Evolutionary conservation across 1,284 basidiomycete species (phyloP).

Genomic region (Ustilago hordei): DNA sequence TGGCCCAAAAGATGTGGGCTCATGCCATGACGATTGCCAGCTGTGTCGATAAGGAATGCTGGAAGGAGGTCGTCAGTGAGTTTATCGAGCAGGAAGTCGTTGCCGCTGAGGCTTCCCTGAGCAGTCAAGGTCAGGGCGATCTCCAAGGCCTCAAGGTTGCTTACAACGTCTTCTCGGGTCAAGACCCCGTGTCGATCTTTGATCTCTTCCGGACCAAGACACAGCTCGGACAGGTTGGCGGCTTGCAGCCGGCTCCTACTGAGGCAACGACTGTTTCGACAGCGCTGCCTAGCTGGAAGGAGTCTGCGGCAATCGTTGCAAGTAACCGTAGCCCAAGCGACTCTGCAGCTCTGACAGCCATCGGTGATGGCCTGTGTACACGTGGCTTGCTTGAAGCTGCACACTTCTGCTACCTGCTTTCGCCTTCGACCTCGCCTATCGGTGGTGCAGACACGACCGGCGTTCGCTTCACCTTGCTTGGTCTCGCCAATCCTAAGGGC

Average conservation of each 20-base stretch:
- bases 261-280: slow-evolving; percentile 73
- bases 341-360: slow-evolving; percentile 82
- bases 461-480: slow-evolving; percentile 76
- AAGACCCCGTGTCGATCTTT: slow-evolving; percentile 57
- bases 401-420: slow-evolving; percentile 90
- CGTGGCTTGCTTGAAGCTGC: slow-evolving; percentile 85
- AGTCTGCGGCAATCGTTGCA: slow-evolving; percentile 85
- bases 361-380: slow-evolving; percentile 83
- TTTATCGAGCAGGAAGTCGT: slow-evolving; percentile 84
- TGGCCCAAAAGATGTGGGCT: slow-evolving; percentile 89
- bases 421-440: slow-evolving; percentile 82
- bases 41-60: slow-evolving; percentile 90
- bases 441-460: slow-evolving; percentile 77
- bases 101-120: slow-evolving; percentile 28
- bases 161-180: slow-evolving; percentile 65
- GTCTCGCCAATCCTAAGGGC: slow-evolving; percentile 75
- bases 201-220: slow-evolving; percentile 62
- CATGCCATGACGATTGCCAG: slow-evolving; percentile 96
- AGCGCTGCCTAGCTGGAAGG: slow-evolving; percentile 83
- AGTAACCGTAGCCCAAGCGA: slow-evolving; percentile 76
- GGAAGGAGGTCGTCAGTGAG: slow-evolving; percentile 88
- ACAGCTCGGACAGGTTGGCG: slow-evolving; percentile 38
- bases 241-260: slow-evolving; percentile 28
- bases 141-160: slow-evolving; percentile 65
- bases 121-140: slow-evolving; percentile 35